phyloP scores from a whole-genome alignment of 345 rosid species.

The Eucalyptus shirleyi region DNA sequence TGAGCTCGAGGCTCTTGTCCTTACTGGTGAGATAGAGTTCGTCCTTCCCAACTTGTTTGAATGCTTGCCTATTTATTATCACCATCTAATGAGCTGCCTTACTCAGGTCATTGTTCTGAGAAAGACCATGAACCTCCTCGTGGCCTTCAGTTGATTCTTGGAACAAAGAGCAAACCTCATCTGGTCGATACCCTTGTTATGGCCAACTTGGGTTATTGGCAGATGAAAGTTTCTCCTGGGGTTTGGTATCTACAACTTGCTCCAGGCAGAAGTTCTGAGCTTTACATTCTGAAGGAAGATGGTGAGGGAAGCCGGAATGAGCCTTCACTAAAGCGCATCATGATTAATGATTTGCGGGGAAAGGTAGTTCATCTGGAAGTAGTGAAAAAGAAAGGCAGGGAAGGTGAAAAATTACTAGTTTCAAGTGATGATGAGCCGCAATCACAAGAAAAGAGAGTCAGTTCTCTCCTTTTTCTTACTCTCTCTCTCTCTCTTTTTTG shows the following conservation, averaged over 20 bases:
- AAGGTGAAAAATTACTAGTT: slow-evolving; percentile 76
- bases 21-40: slow-evolving; percentile 58
- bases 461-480: background rate
- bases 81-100: background rate
- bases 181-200: slow-evolving; percentile 96
- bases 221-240: slow-evolving; percentile 99
- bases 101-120: slow-evolving; percentile 91
- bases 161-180: slow-evolving; percentile 83
- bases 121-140: slow-evolving; percentile 96
- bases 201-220: slow-evolving; percentile 99
- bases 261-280: slow-evolving; percentile 92
- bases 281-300: slow-evolving; percentile 54
- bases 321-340: slow-evolving; percentile 57
- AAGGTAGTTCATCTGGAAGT: slow-evolving; percentile 94
- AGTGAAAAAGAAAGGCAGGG: slow-evolving; percentile 79
- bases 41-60: background rate
- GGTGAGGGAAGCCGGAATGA: slow-evolving; percentile 28
- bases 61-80: background rate
- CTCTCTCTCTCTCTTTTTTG: background rate
- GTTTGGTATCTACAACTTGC: slow-evolving; percentile 99
- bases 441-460: slow-evolving; percentile 38
- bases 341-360: slow-evolving; percentile 83
- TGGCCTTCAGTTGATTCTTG: slow-evolving; percentile 97
- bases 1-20: slow-evolving; percentile 96
- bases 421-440: slow-evolving; percentile 44